Base-by-base conservation (phyloP, 768 basidiomycete genomes). In the Harrya chromipes region DNA sequence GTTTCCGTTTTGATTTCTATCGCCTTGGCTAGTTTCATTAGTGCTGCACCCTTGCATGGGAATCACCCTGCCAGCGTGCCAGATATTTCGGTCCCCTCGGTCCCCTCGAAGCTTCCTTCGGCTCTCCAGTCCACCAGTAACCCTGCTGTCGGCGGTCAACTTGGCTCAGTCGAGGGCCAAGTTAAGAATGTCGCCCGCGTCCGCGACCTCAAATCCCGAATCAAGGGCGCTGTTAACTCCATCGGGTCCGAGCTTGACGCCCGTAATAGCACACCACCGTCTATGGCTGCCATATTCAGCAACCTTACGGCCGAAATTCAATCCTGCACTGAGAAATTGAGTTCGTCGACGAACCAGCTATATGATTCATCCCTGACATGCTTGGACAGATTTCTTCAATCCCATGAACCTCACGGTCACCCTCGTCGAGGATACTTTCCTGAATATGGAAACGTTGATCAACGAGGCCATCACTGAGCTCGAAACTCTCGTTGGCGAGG, bases 11-110 rank as follows among this genome's bases (percentile, higher is more conserved):
- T 67, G 55, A 41, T 65, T 43, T 49, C 57, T 49, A 57, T 61
- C 23, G 55, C 70, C 40, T 62, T 73, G 45, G 62, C 62, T 49
- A 49, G 63, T 46, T 44, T 69, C 52, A 38, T 61, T 17, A 47
- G 50, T 20, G 57, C 66, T 40, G 59, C 61, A 19, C 60, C 70
- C 3, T 19, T 24, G 1, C 21, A 35, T 14, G 19, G 2, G 17
- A 14, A 8, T 7, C 12, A n/a, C 23, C 3, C 36, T n/a, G 16
- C 4, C 38, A 19, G 36, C 13, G 23, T 11, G 13, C 4, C 35
- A 16, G 16, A 6, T 6, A 6, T 3, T 26, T 19, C 33, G 33
- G 6, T 33, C 6, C 33, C 33, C 33, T 29, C 29, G 29, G 6
- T 2, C 6, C 33, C 33, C 33, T 29, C 29, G 29, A 16, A 6